A percentile compares a stretch with the other conserved stretches of the same genome.
phyloP scores from a whole-genome alignment of 768 basidiomycete species.

The Tulasnella sp. region DNA sequence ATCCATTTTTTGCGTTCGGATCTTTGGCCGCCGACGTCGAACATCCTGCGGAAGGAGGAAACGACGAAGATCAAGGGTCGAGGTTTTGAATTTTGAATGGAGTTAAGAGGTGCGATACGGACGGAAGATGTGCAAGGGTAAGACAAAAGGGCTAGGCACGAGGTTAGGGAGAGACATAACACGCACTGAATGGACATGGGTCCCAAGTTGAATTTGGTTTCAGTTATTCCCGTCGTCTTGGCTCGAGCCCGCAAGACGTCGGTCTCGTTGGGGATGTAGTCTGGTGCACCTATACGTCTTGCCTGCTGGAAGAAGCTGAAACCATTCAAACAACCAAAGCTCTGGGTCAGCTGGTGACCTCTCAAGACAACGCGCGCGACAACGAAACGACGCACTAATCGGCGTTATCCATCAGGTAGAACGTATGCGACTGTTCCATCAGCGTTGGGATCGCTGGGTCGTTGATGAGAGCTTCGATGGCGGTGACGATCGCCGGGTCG shows the following conservation, averaged over 20 bases:
- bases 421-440: slow-evolving; percentile 43
- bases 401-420: slow-evolving; percentile 49
- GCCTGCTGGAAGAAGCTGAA: slow-evolving; percentile 44
- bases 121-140: no score
- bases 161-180: background rate
- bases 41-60: slow-evolving; percentile 39
- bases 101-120: no score
- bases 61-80: background rate
- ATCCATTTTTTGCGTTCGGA: slow-evolving; percentile 46
- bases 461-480: slow-evolving; percentile 45
- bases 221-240: slow-evolving; percentile 48
- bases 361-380: background rate
- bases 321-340: no score
- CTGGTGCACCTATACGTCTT: slow-evolving; percentile 40
- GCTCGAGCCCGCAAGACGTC: slow-evolving; percentile 46
- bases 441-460: slow-evolving; percentile 45
- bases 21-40: slow-evolving; percentile 49
- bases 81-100: background rate
- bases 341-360: no score
- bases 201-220: slow-evolving; percentile 48
- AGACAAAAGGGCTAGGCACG: background rate
- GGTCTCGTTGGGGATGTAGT: slow-evolving; percentile 44
- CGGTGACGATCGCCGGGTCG: slow-evolving; percentile 38
- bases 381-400: slow-evolving; percentile 38
- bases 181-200: slow-evolving; percentile 44